Evolutionary conservation across 345 rosid species (phyloP), one percentile per base, ranked within the genome.

Genomic region (Linum usitatissimum): DNA sequence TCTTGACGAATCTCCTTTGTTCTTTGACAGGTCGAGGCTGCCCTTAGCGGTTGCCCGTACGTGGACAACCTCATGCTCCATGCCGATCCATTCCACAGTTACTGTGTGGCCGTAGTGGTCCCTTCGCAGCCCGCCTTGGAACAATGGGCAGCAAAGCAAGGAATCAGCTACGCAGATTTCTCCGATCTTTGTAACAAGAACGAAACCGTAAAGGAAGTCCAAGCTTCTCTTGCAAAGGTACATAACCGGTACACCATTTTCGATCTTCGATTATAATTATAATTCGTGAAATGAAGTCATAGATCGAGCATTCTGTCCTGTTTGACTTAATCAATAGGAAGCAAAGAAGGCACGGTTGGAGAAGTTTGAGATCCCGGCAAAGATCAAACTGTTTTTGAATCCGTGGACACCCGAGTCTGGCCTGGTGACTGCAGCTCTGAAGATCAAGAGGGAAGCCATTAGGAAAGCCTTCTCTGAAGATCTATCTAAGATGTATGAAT

Each of bases 331-430:
- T 23, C 28, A 40, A 39, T 64, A 93, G 99, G 91, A 76, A 10
- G 94, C 79, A 48, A 93, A 90, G 85, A 76, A 77, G 34, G 83
- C 84, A 0, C 71, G 84, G 0, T 70, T 90, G 71, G 88, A 87
- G 76, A 93, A 87, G 81, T 84, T 90, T 68, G 99, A 93, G 86
- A 86, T 84, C 73, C 99, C 99, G 0, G 83, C 82, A 55, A 93
- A 83, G 85, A 80, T 93, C 55, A 93, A 83, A 65, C 58, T 93
- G 81, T 76, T 87, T 64, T 75, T 83, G n/a, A 64, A 80, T 48
- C 85, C 90, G 15, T 93, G 99, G 99, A 90, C 95, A 19, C 97
- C 99, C 30, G 97, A 90, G 59, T 72, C 92, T n/a, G 97, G 99
- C 10, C 75, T 93, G 30, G 95, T 84, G 28, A 93, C 98, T 6